These are phyloP conservation scores for Cladosporium sp. DNA, from an alignment of 2,329 filamentous ascomycete species.

Conservation along the genomic window DNA sequence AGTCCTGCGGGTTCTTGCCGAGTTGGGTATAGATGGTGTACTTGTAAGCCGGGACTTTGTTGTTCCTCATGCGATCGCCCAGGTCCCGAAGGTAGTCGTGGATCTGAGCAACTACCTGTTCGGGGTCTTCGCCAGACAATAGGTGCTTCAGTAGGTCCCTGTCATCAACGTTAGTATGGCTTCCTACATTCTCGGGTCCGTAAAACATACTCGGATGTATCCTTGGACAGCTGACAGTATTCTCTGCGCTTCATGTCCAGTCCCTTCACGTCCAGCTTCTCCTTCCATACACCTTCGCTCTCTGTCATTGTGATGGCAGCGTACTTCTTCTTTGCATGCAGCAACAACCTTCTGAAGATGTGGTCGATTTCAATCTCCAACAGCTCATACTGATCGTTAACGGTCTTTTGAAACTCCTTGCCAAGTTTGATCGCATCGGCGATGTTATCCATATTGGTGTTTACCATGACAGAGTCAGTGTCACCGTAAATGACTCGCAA, in stretches of 20 bases:
- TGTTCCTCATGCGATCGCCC: conserved; percentile 79
- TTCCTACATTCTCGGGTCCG: too few relatives aligned
- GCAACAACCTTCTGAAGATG: conserved; percentile 83
- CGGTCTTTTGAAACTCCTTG: conserved; percentile 87
- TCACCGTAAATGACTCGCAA: conserved; percentile 97
- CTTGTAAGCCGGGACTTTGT: conserved; percentile 69
- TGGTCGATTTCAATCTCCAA: conserved; percentile 99
- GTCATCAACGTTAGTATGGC: conserved; percentile 16
- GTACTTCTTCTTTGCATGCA: conserved; percentile 99
- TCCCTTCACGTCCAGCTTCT: conserved; percentile 97
- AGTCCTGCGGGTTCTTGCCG: conserved; percentile 87
- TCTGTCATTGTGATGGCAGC: conserved; percentile 92
- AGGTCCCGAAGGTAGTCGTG: conserved; percentile 89
- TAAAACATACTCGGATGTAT: conserved; percentile 64
- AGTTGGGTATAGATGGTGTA: conserved; percentile 98
- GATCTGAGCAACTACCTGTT: conserved; percentile 80
- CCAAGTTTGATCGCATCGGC: conserved; percentile 87
- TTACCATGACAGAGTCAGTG: conserved; percentile 99
- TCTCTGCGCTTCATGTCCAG: conserved; percentile 97
- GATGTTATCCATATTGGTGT: conserved; percentile 92
- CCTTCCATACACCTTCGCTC: conserved; percentile 75
- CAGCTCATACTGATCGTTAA: conserved; percentile 88
- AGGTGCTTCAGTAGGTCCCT: conserved; percentile 86
- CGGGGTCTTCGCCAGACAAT: conserved; percentile 86
- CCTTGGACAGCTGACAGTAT: conserved; percentile 92